These are phyloP conservation scores for Alternaria panax DNA, from an alignment of 2,329 filamentous ascomycete species.

Conservation along the genomic window DNA sequence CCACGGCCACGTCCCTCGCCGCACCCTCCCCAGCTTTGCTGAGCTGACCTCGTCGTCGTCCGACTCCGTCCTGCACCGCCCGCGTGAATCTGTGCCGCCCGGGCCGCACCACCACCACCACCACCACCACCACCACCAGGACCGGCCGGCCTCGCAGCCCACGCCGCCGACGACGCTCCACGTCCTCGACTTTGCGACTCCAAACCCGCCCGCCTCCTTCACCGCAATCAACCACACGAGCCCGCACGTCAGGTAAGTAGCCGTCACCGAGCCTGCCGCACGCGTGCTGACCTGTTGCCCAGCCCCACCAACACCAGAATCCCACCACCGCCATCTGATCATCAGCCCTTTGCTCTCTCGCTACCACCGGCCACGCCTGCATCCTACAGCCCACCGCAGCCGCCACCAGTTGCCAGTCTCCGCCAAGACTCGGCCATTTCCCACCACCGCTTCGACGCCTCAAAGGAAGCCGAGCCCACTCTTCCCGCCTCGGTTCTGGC, in stretches of 20 bases:
- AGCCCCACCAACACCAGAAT: constrained; percentile 21
- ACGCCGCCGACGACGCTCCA: constrained; percentile 9
- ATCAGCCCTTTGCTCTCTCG: constrained; percentile 11
- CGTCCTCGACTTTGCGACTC: constrained; percentile 8
- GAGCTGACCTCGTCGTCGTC: constrained; percentile 31
- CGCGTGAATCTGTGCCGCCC: constrained; percentile 17
- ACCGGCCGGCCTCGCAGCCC: constrained; percentile 14
- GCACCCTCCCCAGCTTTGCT: constrained; percentile 33
- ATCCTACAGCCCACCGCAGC: constrained; percentile 16
- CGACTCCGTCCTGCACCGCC: constrained; percentile 26
- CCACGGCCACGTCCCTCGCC: constrained; percentile 17
- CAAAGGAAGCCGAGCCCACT: constrained; percentile 22
- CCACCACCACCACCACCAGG: constrained; percentile 3
- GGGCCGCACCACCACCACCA: no score
- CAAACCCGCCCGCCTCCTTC: constrained; percentile 11
- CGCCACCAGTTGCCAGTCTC: constrained; percentile 8
- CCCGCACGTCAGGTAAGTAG: constrained; percentile 26
- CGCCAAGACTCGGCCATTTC: constrained; percentile 33
- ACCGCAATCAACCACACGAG: constrained; percentile 25
- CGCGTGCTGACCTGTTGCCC: constrained; percentile 15
- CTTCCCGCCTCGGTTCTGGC: constrained; percentile 18
- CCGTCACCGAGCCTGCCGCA: neutral
- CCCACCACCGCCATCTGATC: constrained; percentile 8
- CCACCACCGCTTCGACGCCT: constrained; percentile 25
- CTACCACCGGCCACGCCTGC: constrained; percentile 12